Evolutionary conservation across 257 asterid species (phyloP), one percentile per base, ranked within the genome.

Genomic region (Primulina huaijiensis): DNA sequence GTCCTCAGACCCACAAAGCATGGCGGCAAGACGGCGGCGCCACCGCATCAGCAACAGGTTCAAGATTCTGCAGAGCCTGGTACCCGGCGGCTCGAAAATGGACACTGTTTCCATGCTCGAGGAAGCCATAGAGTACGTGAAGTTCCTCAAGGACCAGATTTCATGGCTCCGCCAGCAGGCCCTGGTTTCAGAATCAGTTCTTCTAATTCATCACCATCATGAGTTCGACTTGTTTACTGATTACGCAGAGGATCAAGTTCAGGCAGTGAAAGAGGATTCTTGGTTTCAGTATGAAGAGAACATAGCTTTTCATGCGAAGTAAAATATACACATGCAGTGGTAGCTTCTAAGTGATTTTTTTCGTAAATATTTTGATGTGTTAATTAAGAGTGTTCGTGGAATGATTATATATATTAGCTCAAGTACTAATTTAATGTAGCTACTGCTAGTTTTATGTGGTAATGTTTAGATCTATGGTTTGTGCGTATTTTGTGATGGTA

Each of bases 81-180:
- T 89, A 0, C 97, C 97, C 0, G 96, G 97, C 0, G 95, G 96
- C 7, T 77, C 85, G 8, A 90, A 84, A 37, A 72, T 89, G 95
- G 97, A 90, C 46, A 90, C 95, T 2, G 95, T 84, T 2, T 83
- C 96, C 50, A 88, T 90, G 95, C 81, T 90, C 17, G 97, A 90
- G 35, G 90, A 87, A 72, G 97, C 96, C 53, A 89, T 89, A 70
- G 86, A 84, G 70, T 90, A 90, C 74, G 91, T 89, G 20, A 87
- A 89, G 80, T 89, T 87, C 25, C 97, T 89, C 82, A 85, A 91
- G 76, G 59, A 85, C 14, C 97, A 89, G 78, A 76, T 90, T 50
- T 50, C 57, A 62, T 85, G 85, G 88, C 85, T 87, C 20, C 95
- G 87, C 25, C 90, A 84, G 43, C 53, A 30, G 60, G 80, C 86